Evolutionary conservation across 2,329 filamentous ascomycete genomes (phyloP).

Genomic region (Exophiala dermatitidis): DNA sequence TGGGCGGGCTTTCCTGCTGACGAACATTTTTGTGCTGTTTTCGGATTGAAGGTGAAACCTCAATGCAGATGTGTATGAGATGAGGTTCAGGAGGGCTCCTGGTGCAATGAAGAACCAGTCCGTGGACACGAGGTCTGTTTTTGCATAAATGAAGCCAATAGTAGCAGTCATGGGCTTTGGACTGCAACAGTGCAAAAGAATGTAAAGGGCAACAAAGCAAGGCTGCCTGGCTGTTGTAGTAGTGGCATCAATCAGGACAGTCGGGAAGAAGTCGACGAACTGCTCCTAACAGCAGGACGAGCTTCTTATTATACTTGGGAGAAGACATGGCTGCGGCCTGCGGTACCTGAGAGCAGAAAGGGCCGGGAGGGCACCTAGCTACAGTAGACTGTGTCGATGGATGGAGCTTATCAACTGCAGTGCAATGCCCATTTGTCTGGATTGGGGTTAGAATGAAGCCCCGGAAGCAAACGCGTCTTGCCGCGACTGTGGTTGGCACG

Average conservation of each 20-base stretch:
- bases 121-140: too few species aligned
- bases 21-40: conserved; percentile 15
- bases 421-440: neutral
- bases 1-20: conserved; percentile 23
- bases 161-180: neutral
- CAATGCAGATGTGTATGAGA: too few species aligned
- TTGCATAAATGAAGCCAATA: too few species aligned
- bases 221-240: conserved; percentile 12
- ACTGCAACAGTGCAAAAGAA: neutral
- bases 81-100: too few species aligned
- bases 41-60: too few species aligned
- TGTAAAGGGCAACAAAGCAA: conserved; percentile 1
- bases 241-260: conserved; percentile 6
- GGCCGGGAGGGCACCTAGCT: conserved; percentile 1
- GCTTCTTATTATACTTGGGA: conserved; percentile 6
- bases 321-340: conserved; percentile 5
- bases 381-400: neutral
- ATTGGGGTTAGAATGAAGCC: conserved; percentile 11
- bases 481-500: conserved; percentile 9
- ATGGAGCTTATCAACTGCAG: conserved; percentile 1
- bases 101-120: too few species aligned
- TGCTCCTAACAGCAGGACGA: conserved; percentile 2
- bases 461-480: conserved; percentile 7
- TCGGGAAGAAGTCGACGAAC: conserved; percentile 7
- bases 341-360: neutral